Base-by-base conservation (phyloP, 495 filamentous ascomycete genomes). In the Daldinia concentrica region DNA sequence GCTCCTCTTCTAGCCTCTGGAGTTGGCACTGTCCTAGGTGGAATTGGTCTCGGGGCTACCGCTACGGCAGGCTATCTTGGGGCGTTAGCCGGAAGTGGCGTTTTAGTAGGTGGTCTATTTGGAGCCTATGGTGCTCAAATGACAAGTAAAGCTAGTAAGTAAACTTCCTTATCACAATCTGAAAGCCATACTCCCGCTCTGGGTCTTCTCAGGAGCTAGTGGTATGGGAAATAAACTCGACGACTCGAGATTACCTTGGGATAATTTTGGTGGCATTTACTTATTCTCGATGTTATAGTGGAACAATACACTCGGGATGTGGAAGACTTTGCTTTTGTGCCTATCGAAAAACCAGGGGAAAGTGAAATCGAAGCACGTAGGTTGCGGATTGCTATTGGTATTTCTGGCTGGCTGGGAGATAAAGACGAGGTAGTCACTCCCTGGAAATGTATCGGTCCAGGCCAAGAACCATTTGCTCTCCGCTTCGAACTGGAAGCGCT, bases 311-410 rank as follows among this genome's bases (percentile, higher is more conserved):
- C 93, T 8, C 88, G 87, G 62, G 94, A 98, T 67, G 92, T 98
- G 6, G 86, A 92, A 58, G 95, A 98, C 77, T 97, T 98, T 77
- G 93, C 90, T 0, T 97, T 99, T 71, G 78, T 97, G 4, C 93
- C 94, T 0, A 83, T 95, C 36, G 74, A 78, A 57, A 79, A 78
- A 72, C 52, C 78, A 58, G 73, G 81, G 64, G 76, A 78, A 26
- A 71, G 78, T 43, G 66, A 75, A 30, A 77, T 78, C 3, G 77
- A 80, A 19, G 74, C 78, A 54, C 81, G 93, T 58, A 88, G 93
- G 14, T 78, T 98, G 29, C 87, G 95, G 11, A 87, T 99, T 24
- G 93, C 91, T 0, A 89, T 99, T 69, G 90, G 91, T 14, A 88
- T 98, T 58, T 90, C 89, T 24, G 95, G 95, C 37, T 99, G 94